Evolutionary conservation across 192 early-diverging fungal species (phyloP), one percentile per base, ranked within the genome.

Genomic region (Mortierella claussenii): DNA sequence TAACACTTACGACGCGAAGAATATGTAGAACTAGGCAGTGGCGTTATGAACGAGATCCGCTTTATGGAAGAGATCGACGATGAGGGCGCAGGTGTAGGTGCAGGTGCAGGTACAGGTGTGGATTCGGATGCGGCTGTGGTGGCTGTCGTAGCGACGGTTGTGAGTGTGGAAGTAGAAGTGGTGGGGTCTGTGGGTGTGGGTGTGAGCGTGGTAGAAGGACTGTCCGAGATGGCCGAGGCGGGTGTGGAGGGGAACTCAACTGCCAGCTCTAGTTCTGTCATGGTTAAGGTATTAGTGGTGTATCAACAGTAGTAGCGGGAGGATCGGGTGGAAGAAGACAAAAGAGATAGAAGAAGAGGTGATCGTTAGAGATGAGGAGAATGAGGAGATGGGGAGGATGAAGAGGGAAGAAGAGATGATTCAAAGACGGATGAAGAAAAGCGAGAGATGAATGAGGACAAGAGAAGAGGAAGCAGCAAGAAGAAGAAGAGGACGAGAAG

Each of bases 1-100:
- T n/a, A 26, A 34, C 24, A 68, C 65, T 68, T 68, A 68, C 65
- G 55, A 27, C 27, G 27, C 15, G 43, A 47, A 10, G 59, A 27
- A 1, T 15, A n/a, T 28, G 65, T 37, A 37, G 65, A 42, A n/a
- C 37, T 36, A 37, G 33, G 32, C 40, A 43, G 55, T 15, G 61
- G 61, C 11, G 48, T 47, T 31, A 50, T 49, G 61, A 64, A 50
- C n/a, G 50, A 64, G 20, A 64, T 47, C 15, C 61, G 61, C 45
- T 67, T 67, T 36, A 28, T 23, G 45, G 55, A 23, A 24, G 47
- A 36, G 20, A 24, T 20, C 26, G 60, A 53, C 18, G 36, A 26
- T 30, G 30, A 51, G n/a, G 27, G 33, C 33, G 45, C 13, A 20
- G 59, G 59, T 13, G 45, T 34, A 61, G 37, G 33, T 27, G 37